Evolutionary conservation across 768 basidiomycete species (phyloP).

Genomic region (Bullera alba): DNA sequence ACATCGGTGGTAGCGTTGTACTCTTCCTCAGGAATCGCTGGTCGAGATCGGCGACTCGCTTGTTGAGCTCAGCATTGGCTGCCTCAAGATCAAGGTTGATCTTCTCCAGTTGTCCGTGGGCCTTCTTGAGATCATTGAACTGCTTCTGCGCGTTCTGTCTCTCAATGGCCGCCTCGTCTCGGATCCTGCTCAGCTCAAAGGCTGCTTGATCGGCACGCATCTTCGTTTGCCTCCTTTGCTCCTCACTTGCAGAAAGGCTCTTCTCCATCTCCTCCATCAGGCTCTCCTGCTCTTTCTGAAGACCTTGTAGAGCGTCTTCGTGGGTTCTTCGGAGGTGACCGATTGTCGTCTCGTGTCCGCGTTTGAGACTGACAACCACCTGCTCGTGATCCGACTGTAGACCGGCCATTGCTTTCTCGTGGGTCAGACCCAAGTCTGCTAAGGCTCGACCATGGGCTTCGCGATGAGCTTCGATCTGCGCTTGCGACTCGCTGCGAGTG

Average conservation of each 20-base stretch:
- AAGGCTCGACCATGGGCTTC: neutral
- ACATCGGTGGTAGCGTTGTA: neutral
- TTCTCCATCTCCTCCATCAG: slow-evolving; percentile 26
- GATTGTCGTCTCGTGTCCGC: slow-evolving; percentile 4
- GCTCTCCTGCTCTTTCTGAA: slow-evolving; percentile 17
- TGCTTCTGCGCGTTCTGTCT: slow-evolving; percentile 19
- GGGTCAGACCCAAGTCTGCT: neutral
- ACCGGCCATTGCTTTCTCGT: neutral
- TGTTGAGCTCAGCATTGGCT: slow-evolving; percentile 15
- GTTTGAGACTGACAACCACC: neutral
- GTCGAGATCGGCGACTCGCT: slow-evolving; percentile 17
- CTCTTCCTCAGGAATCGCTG: slow-evolving; percentile 5
- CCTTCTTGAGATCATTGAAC: slow-evolving; percentile 16
- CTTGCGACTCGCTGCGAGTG: neutral
- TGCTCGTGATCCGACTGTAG: slow-evolving; percentile 1
- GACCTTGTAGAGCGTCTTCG: slow-evolving; percentile 4
- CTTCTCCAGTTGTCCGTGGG: slow-evolving; percentile 19
- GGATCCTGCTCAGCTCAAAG: slow-evolving; percentile 30
- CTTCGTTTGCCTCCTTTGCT: slow-evolving; percentile 31
- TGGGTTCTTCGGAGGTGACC: slow-evolving; percentile 5
- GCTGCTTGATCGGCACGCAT: slow-evolving; percentile 34
- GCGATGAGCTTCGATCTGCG: neutral
- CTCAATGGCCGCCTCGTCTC: slow-evolving; percentile 28
- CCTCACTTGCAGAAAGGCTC: slow-evolving; percentile 18
- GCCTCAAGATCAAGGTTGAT: slow-evolving; percentile 17